These are phyloP conservation scores for Diophrys sp. DNA, from an alignment of 73 alveolate genomes.

Conservation along the genomic window DNA sequence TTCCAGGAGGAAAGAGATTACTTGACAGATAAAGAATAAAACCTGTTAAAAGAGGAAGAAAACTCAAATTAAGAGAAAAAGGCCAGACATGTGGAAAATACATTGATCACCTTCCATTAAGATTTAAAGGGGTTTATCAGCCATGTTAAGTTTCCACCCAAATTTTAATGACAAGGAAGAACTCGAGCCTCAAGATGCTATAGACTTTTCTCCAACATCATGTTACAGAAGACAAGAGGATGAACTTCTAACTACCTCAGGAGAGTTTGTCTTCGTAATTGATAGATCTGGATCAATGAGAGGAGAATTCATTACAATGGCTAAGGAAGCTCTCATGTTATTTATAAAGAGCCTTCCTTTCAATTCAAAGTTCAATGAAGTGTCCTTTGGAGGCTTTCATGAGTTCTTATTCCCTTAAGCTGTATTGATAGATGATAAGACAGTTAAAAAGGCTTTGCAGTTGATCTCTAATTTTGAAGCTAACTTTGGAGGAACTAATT, in stretches of 20 bases:
- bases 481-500: constrained; percentile 54
- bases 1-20: too few relatives aligned
- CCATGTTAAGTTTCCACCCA: not conserved
- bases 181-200: not conserved
- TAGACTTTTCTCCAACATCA: not conserved
- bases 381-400: constrained; percentile 29
- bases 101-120: too few relatives aligned
- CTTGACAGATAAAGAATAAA: too few relatives aligned
- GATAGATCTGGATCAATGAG: constrained; percentile 49
- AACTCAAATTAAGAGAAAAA: too few relatives aligned
- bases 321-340: constrained; percentile 21
- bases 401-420: not conserved
- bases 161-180: not conserved
- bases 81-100: too few relatives aligned
- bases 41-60: too few relatives aligned
- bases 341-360: constrained; percentile 34
- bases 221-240: not conserved
- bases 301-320: constrained; percentile 16
- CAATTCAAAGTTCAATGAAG: constrained; percentile 25
- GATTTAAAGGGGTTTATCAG: too few relatives aligned
- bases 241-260: not conserved
- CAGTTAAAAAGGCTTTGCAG: not conserved
- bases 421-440: constrained; percentile 20
- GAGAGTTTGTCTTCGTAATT: constrained; percentile 24
- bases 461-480: constrained; percentile 21